Evolutionary conservation across 345 rosid genomes (phyloP).

Genomic region (Garcia nutans): DNA sequence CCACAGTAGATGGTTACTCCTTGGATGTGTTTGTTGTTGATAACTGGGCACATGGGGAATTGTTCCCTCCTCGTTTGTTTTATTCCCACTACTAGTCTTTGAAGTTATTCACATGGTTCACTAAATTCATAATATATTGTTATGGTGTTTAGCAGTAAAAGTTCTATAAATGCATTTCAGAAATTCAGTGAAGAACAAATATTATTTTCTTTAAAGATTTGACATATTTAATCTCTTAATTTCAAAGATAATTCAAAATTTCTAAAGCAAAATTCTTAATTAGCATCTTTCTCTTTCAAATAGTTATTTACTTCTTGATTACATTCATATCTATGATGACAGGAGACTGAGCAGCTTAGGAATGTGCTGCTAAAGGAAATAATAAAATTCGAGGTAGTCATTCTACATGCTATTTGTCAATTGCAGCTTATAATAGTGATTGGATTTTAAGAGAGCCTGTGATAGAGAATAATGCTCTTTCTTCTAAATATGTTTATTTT

Average conservation of each 20-base stretch:
- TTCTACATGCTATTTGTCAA: slow-evolving; percentile 4
- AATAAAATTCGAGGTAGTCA: slow-evolving; percentile 47
- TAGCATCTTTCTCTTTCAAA: slow-evolving; percentile 2
- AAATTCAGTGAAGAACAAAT: background rate
- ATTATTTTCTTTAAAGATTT: background rate
- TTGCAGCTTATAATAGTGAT: background rate
- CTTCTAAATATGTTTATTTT: background rate
- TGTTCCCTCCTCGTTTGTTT: background rate
- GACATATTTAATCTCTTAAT: background rate
- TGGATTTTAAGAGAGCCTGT: background rate
- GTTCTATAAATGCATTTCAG: slow-evolving; percentile 5
- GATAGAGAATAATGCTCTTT: background rate
- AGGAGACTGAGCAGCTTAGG: slow-evolving; percentile 59
- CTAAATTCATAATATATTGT: background rate
- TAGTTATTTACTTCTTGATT: slow-evolving; percentile 12
- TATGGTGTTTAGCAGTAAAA: background rate
- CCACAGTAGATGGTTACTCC: slow-evolving; percentile 64
- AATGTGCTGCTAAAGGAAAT: slow-evolving; percentile 47
- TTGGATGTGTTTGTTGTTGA: slow-evolving; percentile 75
- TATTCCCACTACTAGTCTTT: background rate
- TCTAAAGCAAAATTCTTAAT: background rate
- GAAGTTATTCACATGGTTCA: background rate
- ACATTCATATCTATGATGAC: slow-evolving; percentile 23
- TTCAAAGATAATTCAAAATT: background rate
- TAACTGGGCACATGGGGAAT: slow-evolving; percentile 59